These are phyloP conservation scores for Rhytidhysteron rufulum DNA, from an alignment of 2,329 filamentous ascomycete genomes.

Conservation along the genomic window DNA sequence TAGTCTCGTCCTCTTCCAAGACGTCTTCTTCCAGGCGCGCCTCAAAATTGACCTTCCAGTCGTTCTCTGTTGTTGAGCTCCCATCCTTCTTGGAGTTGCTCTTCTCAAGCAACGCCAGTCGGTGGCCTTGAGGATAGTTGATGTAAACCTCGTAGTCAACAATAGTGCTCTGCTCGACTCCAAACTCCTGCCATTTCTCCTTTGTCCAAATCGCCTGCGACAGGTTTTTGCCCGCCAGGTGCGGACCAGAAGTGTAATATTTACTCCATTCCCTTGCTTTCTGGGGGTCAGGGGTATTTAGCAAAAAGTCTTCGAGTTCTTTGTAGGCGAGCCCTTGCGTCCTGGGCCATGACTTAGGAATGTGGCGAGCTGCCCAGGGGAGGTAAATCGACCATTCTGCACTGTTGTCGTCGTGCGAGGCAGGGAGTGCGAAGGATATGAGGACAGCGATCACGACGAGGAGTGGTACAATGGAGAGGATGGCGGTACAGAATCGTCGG, in stretches of 20 bases:
- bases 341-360: slow-evolving; percentile 38
- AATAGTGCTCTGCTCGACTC: slow-evolving; percentile 41
- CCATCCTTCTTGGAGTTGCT: slow-evolving; percentile 60
- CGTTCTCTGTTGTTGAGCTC: slow-evolving; percentile 26
- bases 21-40: slow-evolving; percentile 82
- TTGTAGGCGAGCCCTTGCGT: slow-evolving; percentile 49
- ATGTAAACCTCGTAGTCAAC: slow-evolving; percentile 50
- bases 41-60: slow-evolving; percentile 67
- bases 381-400: slow-evolving; percentile 15
- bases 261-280: slow-evolving; percentile 49
- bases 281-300: slow-evolving; percentile 50
- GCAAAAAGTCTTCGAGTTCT: slow-evolving; percentile 53
- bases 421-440: slow-evolving; percentile 35
- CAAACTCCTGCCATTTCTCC: slow-evolving; percentile 48
- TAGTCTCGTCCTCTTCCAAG: slow-evolving; percentile 77
- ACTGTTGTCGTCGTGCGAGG: slow-evolving; percentile 28
- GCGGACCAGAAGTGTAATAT: slow-evolving; percentile 50
- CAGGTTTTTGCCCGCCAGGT: slow-evolving; percentile 50
- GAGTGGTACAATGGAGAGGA: slow-evolving; percentile 38
- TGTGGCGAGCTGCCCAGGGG: slow-evolving; percentile 17
- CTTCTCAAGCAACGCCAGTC: slow-evolving; percentile 43
- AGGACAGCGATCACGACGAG: slow-evolving; percentile 35
- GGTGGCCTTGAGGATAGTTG: slow-evolving; percentile 48
- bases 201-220: slow-evolving; percentile 51
- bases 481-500: slow-evolving; percentile 64